Evolutionary conservation across 768 basidiomycete species (phyloP).

Genomic region (Suillus weaverae): DNA sequence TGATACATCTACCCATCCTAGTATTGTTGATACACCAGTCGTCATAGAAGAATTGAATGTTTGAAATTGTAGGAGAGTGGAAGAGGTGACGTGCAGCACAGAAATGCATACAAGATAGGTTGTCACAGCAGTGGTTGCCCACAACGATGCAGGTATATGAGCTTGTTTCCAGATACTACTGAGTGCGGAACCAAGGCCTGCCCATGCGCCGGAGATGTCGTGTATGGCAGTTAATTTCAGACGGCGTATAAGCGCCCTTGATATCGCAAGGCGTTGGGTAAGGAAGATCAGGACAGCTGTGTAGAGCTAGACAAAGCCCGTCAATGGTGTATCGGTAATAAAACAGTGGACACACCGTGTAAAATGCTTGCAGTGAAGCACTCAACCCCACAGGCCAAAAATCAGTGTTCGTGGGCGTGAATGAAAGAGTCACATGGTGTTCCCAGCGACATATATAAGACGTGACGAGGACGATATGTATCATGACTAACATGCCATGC

Average conservation of each 20-base stretch:
- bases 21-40: not conserved
- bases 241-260: not conserved
- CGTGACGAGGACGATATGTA: conserved; percentile 9
- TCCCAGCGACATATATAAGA: too few species aligned
- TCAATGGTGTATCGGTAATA: too few species aligned
- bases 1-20: not conserved
- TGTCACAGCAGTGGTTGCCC: not conserved
- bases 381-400: too few species aligned
- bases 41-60: not conserved
- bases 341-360: too few species aligned
- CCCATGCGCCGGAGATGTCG: not conserved
- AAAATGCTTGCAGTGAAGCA: too few species aligned
- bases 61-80: not conserved
- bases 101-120: not conserved
- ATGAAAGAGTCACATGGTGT: too few species aligned
- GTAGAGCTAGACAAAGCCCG: too few species aligned
- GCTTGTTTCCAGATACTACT: not conserved
- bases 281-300: not conserved
- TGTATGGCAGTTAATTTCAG: not conserved
- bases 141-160: not conserved
- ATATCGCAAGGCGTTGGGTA: not conserved
- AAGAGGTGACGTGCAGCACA: not conserved
- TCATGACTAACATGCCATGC: not conserved
- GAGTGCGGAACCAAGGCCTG: not conserved
- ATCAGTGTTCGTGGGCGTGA: too few species aligned